phyloP scores from a whole-genome alignment of 192 early-diverging fungal species.

The Podila epicladia region DNA sequence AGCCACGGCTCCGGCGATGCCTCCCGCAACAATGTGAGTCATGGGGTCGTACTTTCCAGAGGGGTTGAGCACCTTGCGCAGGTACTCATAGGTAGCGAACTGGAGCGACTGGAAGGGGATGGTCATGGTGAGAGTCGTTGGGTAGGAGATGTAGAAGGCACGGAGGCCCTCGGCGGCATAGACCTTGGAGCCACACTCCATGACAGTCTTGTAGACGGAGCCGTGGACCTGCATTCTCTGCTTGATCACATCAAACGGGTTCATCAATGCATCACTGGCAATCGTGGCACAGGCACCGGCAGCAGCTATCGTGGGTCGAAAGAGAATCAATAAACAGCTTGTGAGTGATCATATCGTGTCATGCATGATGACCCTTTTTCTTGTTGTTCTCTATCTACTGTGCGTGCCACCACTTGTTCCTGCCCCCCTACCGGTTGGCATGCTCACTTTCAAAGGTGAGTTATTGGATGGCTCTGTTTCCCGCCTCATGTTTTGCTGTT shows the following conservation, averaged over 20 bases:
- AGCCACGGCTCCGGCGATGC: constrained; percentile 88
- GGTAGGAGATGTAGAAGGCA: constrained; percentile 95
- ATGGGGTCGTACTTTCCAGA: constrained; percentile 83
- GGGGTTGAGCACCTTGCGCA: constrained; percentile 86
- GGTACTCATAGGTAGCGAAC: constrained; percentile 92
- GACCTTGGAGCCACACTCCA: constrained; percentile 76
- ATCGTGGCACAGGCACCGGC: constrained; percentile 93
- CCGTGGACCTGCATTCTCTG: constrained; percentile 94
- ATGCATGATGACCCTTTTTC: too few species aligned
- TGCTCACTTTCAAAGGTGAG: too few species aligned
- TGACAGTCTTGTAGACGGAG: constrained; percentile 73
- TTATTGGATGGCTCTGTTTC: too few species aligned
- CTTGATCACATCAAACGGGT: constrained; percentile 98
- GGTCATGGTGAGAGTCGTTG: constrained; percentile 93
- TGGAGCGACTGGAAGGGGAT: constrained; percentile 96
- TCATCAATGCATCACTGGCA: constrained; percentile 91
- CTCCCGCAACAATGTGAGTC: constrained; percentile 88
- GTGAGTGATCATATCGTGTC: too few species aligned
- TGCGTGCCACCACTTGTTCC: too few species aligned
- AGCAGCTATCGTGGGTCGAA: constrained; percentile 54
- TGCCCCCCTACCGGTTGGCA: too few species aligned
- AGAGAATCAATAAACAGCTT: too few species aligned
- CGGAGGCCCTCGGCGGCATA: constrained; percentile 78
- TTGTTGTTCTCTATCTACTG: too few species aligned
- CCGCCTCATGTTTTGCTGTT: too few species aligned